Evolutionary conservation across 1,139 yeast species (phyloP), one percentile per base, ranked within the genome.

Genomic region (Sugiyamaella paludigena): DNA sequence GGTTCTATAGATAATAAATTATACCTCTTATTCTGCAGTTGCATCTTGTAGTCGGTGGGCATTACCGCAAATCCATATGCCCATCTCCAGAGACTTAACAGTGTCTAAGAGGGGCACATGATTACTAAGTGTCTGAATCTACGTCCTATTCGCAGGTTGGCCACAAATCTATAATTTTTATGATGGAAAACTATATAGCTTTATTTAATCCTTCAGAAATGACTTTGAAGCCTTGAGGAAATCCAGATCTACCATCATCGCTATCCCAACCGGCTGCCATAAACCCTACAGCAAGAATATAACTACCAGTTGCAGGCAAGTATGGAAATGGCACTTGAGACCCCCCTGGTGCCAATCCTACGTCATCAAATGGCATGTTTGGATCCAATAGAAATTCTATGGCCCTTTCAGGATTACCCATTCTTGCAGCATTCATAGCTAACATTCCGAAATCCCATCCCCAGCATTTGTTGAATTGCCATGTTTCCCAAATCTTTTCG

Each of bases 361-460:
- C 48, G 19, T 48, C 51, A 26, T 48, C 51, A 40, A 48, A 48
- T n/a, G 40, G 45, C 43, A 48, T 40, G 30, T 44, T 48, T 2
- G 48, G 41, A 35, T 43, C 43, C 16, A 48, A 28, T 11, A 48
- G 45, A 36, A 48, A 48, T 7, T 43, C 45, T 26, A 48, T 36
- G 1, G 51, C 51, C 11, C 34, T 40, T n/a, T 48, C 44, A n/a
- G 45, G 42, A 8, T 44, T 24, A 15, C 51, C 51, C 5, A 42
- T 30, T 40, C 51, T 39, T 19, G 51, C 51, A 40, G 51, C 51
- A 36, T 48, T 48, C 48, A 48, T 44, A 12, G 51, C 51, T 10
- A 44, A 24, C 51, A 48, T 48, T 27, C 51, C 51, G 35, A 48
- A 48, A 40, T 48, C 51, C 51, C 51, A 48, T 36, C 51, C 51